These are phyloP conservation scores for Porphyridium purpureum DNA, from an alignment of 23 red algal species.

Conservation along the genomic window DNA sequence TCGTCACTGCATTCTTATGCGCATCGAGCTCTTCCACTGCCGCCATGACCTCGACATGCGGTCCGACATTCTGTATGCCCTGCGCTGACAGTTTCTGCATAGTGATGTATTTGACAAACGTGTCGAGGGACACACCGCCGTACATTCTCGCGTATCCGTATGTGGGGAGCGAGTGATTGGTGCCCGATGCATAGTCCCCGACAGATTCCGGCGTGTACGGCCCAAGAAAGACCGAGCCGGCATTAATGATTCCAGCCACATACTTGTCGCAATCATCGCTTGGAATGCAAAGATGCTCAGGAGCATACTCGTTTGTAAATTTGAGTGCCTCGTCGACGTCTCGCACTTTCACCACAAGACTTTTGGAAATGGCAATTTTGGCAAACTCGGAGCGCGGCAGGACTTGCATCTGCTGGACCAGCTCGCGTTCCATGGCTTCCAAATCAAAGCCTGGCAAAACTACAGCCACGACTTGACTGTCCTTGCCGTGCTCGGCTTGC, in stretches of 20 bases:
- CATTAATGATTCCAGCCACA: slow-evolving; percentile 59
- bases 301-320: slow-evolving; percentile 60
- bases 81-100: slow-evolving; percentile 38
- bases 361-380: slow-evolving; percentile 34
- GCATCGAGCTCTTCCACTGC: slow-evolving; percentile 58
- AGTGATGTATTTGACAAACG: slow-evolving; percentile 86
- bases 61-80: slow-evolving; percentile 21
- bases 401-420: slow-evolving; percentile 36
- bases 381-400: slow-evolving; percentile 31
- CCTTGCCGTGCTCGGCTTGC: slow-evolving; percentile 98
- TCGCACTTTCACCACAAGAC: slow-evolving; percentile 43
- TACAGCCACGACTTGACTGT: slow-evolving; percentile 50
- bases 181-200: slow-evolving; percentile 92
- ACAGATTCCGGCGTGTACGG: slow-evolving; percentile 67
- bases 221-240: slow-evolving; percentile 81
- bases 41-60: slow-evolving; percentile 69
- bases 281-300: slow-evolving; percentile 81
- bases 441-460: slow-evolving; percentile 21
- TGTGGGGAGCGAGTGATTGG: slow-evolving; percentile 94
- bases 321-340: slow-evolving; percentile 52
- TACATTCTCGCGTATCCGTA: slow-evolving; percentile 65
- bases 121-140: slow-evolving; percentile 51
- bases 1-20: slow-evolving; percentile 47
- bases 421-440: slow-evolving; percentile 23
- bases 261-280: slow-evolving; percentile 51